Base-by-base conservation (phyloP, 2,329 filamentous ascomycete genomes). In the Neocucurbitaria cava region DNA sequence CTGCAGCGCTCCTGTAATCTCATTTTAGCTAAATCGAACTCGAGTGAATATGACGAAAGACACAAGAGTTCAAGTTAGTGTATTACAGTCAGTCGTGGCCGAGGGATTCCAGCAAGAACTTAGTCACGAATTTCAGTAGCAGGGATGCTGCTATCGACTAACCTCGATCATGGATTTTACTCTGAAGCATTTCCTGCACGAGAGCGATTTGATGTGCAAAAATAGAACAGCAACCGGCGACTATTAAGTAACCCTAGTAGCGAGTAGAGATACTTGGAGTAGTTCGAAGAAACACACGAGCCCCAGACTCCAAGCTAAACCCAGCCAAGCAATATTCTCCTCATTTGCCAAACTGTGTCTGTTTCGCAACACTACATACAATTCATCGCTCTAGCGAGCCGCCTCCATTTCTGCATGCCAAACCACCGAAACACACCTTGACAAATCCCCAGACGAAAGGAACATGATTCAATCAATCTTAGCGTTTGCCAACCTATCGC, bases 391-490 rank as follows among this genome's bases (percentile, higher is more conserved):
- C 49, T 43, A 51, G 42, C 30, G 54, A 40, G 42, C 41, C 41
- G 54, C 40, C 31, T 36, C 39, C 31, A 52, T 46, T 48, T 48
- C 48, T 46, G 48, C 44, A 48, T 53, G 49, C 55, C 58, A 51
- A 51, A 55, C 38, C n/a, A 52, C 56, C 61, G 61, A 68, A 59
- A 68, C 70, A 68, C 70, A 51, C 36, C 35, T 46, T 73, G 71
- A 74, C 70, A 71, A 73, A 73, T 73, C 60, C 54, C 61, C 52
- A 66, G 44, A 68, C 66, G 62, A 52, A 48, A 18, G 38, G 30
- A n/a, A n/a, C n/a, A n/a, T n/a, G n/a, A n/a, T n/a, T 58, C 54
- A 92, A 75, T 94, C 90, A 67, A 92, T 86, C 78, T 91, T 91
- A 18, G 90, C 90, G 66, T 83, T 87, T 54, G 87, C 87, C 39